These are phyloP conservation scores for Dipteronia sinensis DNA, from an alignment of 345 rosid species.

Conservation along the genomic window DNA sequence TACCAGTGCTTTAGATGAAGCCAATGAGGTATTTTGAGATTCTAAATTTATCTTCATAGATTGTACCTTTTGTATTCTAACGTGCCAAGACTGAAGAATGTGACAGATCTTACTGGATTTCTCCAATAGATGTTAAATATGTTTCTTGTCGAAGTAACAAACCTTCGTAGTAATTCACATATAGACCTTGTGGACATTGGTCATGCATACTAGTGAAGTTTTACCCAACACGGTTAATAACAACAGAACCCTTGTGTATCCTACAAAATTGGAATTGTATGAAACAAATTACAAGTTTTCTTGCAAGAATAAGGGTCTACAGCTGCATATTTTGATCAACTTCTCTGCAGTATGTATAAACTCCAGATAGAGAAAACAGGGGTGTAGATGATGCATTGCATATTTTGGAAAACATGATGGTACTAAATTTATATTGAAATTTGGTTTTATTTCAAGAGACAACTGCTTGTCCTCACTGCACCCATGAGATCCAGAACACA, in stretches of 20 bases:
- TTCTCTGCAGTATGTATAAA: slow-evolving; percentile 1
- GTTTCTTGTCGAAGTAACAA: not conserved
- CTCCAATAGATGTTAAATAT: not conserved
- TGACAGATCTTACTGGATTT: not conserved
- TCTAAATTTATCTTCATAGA: not conserved
- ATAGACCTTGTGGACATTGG: not conserved
- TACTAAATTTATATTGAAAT: not conserved
- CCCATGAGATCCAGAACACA: not conserved
- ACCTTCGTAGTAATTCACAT: not conserved
- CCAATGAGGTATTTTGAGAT: slow-evolving; percentile 67
- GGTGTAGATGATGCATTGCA: not conserved
- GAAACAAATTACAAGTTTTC: not conserved
- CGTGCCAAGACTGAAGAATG: not conserved
- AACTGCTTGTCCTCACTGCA: not conserved
- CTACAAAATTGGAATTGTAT: not conserved
- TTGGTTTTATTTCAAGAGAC: not conserved
- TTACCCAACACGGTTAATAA: not conserved
- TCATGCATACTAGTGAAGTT: not conserved
- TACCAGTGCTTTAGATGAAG: slow-evolving; percentile 93
- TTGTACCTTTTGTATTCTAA: not conserved
- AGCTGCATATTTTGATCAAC: not conserved
- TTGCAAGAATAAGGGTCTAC: not conserved
- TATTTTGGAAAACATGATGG: not conserved
- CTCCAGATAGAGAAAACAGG: not conserved
- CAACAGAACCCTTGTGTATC: not conserved